These are phyloP conservation scores for Ceratobasidium sp. DNA, from an alignment of 1,284 basidiomycete species.

Conservation along the genomic window DNA sequence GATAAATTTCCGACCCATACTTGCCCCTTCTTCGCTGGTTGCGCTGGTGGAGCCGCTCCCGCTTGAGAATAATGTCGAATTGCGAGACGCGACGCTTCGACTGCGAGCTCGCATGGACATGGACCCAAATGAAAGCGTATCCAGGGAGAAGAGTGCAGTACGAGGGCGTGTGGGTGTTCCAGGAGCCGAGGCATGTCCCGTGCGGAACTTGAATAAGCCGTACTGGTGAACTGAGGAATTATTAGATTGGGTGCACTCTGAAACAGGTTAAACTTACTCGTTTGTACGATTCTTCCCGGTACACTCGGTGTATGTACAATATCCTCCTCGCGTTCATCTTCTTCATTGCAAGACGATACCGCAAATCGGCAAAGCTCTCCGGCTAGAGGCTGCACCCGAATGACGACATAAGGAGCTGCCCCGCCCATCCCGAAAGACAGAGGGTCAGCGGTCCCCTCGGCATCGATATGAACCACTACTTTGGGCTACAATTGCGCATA, in stretches of 20 bases:
- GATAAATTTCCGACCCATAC: constrained; percentile 28
- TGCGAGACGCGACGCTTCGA: constrained; percentile 38
- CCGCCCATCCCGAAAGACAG: constrained; percentile 71
- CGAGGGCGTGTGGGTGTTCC: constrained; percentile 77
- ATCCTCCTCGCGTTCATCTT: constrained; percentile 75
- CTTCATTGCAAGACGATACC: constrained; percentile 70
- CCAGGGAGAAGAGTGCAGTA: constrained; percentile 80
- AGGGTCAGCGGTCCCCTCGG: constrained; percentile 70
- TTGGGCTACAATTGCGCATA: constrained; percentile 66
- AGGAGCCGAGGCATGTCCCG: constrained; percentile 73
- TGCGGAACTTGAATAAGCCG: constrained; percentile 82
- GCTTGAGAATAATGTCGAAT: constrained; percentile 37
- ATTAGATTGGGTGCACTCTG: neutral
- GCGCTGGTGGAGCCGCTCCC: constrained; percentile 27
- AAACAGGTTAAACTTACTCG: constrained; percentile 69
- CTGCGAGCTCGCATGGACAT: constrained; percentile 43
- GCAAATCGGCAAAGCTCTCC: constrained; percentile 73
- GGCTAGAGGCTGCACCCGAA: constrained; percentile 77
- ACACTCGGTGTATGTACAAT: constrained; percentile 80
- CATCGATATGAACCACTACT: constrained; percentile 81
- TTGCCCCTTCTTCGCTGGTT: constrained; percentile 26
- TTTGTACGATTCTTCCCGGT: constrained; percentile 72
- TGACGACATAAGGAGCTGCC: constrained; percentile 69
- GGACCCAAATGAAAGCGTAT: constrained; percentile 66
- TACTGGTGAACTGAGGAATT: constrained; percentile 73